Evolutionary conservation across 2,329 filamentous ascomycete genomes (phyloP), one percentile per base, ranked within the genome.

Genomic region (Nemania sp.): DNA sequence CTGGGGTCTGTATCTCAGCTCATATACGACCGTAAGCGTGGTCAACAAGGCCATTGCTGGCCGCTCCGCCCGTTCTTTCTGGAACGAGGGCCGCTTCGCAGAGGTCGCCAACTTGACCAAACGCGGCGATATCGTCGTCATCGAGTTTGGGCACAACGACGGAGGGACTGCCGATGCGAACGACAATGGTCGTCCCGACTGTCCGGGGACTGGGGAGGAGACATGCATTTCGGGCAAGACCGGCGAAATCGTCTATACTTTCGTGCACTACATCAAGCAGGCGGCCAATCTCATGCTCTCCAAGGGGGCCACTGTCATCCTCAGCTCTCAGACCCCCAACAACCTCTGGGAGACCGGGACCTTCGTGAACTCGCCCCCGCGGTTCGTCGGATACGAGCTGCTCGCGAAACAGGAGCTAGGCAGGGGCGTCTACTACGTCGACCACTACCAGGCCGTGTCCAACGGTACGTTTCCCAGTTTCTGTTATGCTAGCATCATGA

Each of bases 121-220:
- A 66, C 57, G 78, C 3, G 84, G 83, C 60, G 87, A 90, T 75
- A 85, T 84, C 67, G 86, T 89, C 10, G 77, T 90, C 57, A 88
- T 90, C 60, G 86, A 89, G 68, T 89, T 90, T 69, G 87, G 88
- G 0, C 87, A 90, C 78, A 90, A 90, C 72, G 88, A 90, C 69
- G 87, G 86, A 45, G 85, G 86, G 5, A 79, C 79, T 2, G 78
- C 85, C 2, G 68, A 66, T 54, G 71, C 72, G 7, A 77, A 71
- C 12, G 87, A 89, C 74, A 89, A 89, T 67, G 85, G 84, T 3
- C 81, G 86, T 25, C 81, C 79, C 13, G 84, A 83, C 65, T 89
- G 87, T 65, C 73, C 71, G 0, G 83, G 84, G 18, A 75, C 75
- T 0, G 83, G 81, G 43, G 70, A 72, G 57, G 81, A 87, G 72